Percentiles rank a stretch among this genome's conserved stretches.
phyloP scores from a whole-genome alignment of 192 early-diverging fungal genomes.

The Dissophora ornata region DNA sequence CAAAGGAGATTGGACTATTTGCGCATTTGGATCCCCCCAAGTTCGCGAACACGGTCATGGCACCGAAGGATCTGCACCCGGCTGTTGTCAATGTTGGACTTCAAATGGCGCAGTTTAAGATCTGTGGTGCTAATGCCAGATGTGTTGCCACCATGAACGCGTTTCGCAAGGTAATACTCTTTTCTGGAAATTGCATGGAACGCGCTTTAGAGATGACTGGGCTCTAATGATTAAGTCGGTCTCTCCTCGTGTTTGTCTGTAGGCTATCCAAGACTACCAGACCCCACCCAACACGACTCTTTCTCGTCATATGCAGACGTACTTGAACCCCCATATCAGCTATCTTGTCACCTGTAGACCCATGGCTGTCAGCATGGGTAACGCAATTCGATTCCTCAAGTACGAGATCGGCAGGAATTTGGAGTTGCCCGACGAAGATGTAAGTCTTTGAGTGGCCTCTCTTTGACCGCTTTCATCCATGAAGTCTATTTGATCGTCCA shows the following conservation, averaged over 20 bases:
- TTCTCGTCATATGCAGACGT: constrained; percentile 79
- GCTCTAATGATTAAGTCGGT: background rate
- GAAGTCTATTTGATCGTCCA: too few relatives aligned
- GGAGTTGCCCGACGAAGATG: constrained; percentile 87
- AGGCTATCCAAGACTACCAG: constrained; percentile 92
- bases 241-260: background rate
- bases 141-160: constrained; percentile 89
- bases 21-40: constrained; percentile 77
- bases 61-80: constrained; percentile 82
- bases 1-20: constrained; percentile 74
- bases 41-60: constrained; percentile 58
- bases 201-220: background rate
- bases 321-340: constrained; percentile 91
- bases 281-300: constrained; percentile 87
- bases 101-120: constrained; percentile 86
- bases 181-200: background rate
- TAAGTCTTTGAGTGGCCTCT: constrained; percentile 54
- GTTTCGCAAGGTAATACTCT: constrained; percentile 75
- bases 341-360: constrained; percentile 86
- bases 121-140: constrained; percentile 91
- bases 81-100: constrained; percentile 87
- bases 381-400: constrained; percentile 91
- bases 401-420: constrained; percentile 83
- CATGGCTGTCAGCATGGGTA: constrained; percentile 94
- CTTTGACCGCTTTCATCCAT: too few relatives aligned